Evolutionary conservation across 495 filamentous ascomycete species (phyloP), one percentile per base, ranked within the genome.

Genomic region (Penicillium macrosclerotiorum): DNA sequence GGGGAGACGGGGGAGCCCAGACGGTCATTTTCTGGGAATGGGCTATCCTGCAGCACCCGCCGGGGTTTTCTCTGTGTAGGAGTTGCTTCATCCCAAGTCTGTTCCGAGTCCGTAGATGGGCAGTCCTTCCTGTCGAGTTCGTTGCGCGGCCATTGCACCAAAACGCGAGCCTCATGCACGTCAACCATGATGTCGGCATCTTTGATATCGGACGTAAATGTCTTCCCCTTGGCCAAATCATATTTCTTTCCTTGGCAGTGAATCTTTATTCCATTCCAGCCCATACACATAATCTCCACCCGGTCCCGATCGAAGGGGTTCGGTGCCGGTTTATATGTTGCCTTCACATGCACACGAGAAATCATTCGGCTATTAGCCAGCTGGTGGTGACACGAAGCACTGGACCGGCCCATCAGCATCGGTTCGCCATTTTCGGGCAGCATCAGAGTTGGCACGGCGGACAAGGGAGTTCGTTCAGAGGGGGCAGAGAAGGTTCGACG

Each of bases 241-340:
- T 86, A 93, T 22, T 85, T 86, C 55, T 83, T 83, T 18, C 91
- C 91, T 65, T 90, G 86, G 68, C 88, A 96, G 68, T 95, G 91
- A 45, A 98, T 70, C 65, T 90, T 95, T 37, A 92, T 76, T 9
- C 93, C 92, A 66, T 98, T 98, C 91, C 92, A 96, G 13, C 93
- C 93, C 59, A 85, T 79, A 67, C 93, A 98, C 62, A 86, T 78
- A 43, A 98, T 84, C 63, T 90, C 85, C 37, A 97, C 78, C 65
- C 81, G 82, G 56, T 80, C 82, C 45, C 76, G 74, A 50, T 85
- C 83, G 49, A 81, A 72, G 5, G 77, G 69, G 20, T 79, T 78
- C 5, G 77, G 71, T 7, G 85, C 79, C 3, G 85, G 75, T 36
- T 90, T 81, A 63, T 93, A 98, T 22, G 81, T 77, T 45, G 90